These are phyloP conservation scores for Colletotrichum euphorbiae DNA, from an alignment of 2,329 filamentous ascomycete genomes.

Conservation along the genomic window DNA sequence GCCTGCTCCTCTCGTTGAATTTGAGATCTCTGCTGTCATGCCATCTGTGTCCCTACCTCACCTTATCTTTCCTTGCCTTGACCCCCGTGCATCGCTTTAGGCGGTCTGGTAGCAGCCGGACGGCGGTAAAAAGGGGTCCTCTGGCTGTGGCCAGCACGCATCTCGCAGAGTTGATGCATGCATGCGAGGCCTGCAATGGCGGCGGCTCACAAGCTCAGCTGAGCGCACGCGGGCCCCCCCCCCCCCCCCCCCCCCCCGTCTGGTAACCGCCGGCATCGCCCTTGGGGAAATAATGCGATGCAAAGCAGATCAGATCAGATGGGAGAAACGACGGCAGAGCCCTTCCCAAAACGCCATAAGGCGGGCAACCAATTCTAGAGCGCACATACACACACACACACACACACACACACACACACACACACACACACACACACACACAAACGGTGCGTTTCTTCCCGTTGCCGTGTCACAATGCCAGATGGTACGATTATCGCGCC, in stretches of 20 bases:
- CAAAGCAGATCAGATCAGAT: neutral
- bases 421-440: too few relatives aligned
- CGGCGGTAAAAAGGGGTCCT: neutral
- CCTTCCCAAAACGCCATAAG: too few relatives aligned
- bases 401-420: too few relatives aligned
- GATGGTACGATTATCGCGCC: constrained; percentile 29
- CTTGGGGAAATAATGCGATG: constrained; percentile 15
- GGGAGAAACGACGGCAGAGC: neutral
- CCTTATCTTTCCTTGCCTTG: neutral
- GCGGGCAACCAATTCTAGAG: too few relatives aligned
- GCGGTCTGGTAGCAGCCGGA: constrained; percentile 4
- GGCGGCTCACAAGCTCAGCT: neutral
- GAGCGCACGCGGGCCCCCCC: neutral
- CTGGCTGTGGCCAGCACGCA: neutral
- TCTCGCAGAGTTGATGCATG: too few relatives aligned
- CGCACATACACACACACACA: too few relatives aligned
- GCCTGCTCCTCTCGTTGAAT: neutral
- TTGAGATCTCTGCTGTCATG: neutral
- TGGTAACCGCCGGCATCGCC: constrained; percentile 7
- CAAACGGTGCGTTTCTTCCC: too few relatives aligned
- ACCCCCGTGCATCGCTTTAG: too few relatives aligned
- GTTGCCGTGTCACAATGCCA: constrained; percentile 21
- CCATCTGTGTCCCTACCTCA: neutral
- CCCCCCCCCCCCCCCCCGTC: too few relatives aligned
- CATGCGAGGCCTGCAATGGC: too few relatives aligned